These are phyloP conservation scores for Yarrowia sp. DNA, from an alignment of 805 yeast species.

Conservation along the genomic window DNA sequence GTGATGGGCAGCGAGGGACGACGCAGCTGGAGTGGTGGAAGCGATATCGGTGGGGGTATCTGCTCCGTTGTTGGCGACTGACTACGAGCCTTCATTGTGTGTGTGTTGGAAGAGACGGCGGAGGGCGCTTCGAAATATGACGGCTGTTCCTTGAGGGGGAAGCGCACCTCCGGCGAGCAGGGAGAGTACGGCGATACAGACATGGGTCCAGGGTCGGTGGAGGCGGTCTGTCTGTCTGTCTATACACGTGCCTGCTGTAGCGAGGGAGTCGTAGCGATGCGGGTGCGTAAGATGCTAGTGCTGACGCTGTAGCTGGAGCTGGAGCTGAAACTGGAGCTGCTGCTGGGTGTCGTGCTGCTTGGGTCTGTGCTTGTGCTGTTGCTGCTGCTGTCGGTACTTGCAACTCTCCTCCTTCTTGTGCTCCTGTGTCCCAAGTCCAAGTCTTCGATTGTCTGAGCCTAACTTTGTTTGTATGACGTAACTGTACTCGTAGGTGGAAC, in stretches of 20 bases:
- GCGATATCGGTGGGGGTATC: slow-evolving; percentile 1
- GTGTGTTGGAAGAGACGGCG: neutral
- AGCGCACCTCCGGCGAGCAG: slow-evolving; percentile 23
- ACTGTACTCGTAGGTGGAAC: neutral
- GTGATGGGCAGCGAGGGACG: slow-evolving; percentile 13
- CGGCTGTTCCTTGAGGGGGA: slow-evolving; percentile 15
- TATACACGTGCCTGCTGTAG: neutral
- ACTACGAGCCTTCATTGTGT: slow-evolving; percentile 4
- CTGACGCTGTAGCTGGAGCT: neutral
- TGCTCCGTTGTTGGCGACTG: slow-evolving; percentile 11
- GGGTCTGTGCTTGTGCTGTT: neutral
- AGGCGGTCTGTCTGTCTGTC: neutral
- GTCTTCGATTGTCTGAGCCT: slow-evolving; percentile 20
- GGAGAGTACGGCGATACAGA: slow-evolving; percentile 23
- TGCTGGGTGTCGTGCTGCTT: neutral
- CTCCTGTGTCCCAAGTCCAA: neutral
- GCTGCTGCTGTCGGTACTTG: neutral
- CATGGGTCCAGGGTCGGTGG: neutral
- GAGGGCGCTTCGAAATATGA: slow-evolving; percentile 5
- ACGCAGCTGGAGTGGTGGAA: neutral
- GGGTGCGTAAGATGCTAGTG: neutral
- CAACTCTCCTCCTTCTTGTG: neutral
- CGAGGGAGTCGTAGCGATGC: neutral
- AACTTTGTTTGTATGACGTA: slow-evolving; percentile 21
- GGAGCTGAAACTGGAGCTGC: neutral